Percentiles rank a stretch among this genome's conserved stretches.
Conservation (phyloP, 495 filamentous ascomycete genomes). For the Neurospora sp. region DNA sequence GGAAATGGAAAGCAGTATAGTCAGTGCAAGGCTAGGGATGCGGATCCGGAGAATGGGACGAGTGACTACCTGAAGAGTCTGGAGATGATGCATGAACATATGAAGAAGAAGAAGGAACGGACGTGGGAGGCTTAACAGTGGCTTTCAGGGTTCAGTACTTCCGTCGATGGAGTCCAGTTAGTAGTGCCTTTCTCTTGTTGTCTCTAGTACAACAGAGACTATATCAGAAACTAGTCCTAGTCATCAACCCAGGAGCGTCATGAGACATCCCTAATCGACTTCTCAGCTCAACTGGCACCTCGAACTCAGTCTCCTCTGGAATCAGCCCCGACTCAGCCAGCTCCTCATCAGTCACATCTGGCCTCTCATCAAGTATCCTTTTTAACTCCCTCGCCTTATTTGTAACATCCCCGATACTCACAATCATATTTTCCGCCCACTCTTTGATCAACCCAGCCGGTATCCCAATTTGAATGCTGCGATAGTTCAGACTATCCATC, state of each 20-base stretch:
- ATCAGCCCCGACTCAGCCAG: constrained; percentile 30
- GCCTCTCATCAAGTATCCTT: constrained; percentile 31
- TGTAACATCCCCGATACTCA: constrained; percentile 49
- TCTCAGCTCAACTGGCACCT: constrained; percentile 20
- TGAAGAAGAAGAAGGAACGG: background rate
- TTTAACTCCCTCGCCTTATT: constrained; percentile 37
- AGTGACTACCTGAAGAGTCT: constrained; percentile 26
- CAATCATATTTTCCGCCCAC: constrained; percentile 44
- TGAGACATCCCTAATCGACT: constrained; percentile 11
- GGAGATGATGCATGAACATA: constrained; percentile 21
- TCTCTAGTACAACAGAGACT: background rate
- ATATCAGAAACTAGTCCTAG: background rate
- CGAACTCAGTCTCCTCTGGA: constrained; percentile 38
- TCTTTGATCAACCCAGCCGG: constrained; percentile 26
- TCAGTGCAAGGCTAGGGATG: constrained; percentile 24
- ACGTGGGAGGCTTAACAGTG: background rate
- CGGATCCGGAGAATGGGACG: constrained; percentile 24
- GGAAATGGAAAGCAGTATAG: constrained; percentile 23
- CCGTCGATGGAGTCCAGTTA: background rate
- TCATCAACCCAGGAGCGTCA: background rate
- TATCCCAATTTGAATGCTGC: constrained; percentile 54
- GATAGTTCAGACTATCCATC: constrained; percentile 32
- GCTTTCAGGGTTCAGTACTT: background rate
- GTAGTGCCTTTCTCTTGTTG: no score
- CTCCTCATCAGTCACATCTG: constrained; percentile 22